Conservation (phyloP, 495 filamentous ascomycete species). For the Penicillium antarcticum region DNA sequence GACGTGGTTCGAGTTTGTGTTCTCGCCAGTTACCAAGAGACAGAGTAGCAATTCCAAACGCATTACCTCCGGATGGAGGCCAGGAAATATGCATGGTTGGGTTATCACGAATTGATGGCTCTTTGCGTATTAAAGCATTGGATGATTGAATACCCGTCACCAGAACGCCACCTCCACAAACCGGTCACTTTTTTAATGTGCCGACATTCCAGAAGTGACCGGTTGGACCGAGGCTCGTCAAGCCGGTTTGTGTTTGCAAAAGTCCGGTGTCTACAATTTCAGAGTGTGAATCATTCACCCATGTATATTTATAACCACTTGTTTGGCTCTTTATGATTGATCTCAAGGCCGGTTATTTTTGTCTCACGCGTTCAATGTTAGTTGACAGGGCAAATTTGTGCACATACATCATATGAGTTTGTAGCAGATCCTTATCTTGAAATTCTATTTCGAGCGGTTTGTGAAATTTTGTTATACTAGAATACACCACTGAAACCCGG, state of each 20-base stretch:
- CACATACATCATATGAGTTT: no score
- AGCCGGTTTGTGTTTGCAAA: no score
- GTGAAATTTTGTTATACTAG: no score
- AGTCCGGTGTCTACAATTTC: no score
- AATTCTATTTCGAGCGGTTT: no score
- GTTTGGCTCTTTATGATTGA: no score
- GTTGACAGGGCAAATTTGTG: no score
- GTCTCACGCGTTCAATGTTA: no score
- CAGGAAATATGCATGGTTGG: slow-evolving; percentile 12
- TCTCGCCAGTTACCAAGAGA: slow-evolving; percentile 30
- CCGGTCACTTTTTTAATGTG: slow-evolving; percentile 5
- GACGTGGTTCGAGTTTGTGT: slow-evolving; percentile 24
- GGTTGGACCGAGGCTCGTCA: background rate
- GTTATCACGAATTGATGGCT: background rate
- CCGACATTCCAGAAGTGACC: background rate
- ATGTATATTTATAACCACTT: no score
- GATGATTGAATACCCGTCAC: slow-evolving; percentile 18
- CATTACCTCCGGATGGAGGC: slow-evolving; percentile 13
- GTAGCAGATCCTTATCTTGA: no score
- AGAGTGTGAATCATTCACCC: no score
- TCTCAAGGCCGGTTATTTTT: no score
- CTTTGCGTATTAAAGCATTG: background rate
- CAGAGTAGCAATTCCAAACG: slow-evolving; percentile 29
- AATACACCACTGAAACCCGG: slow-evolving; percentile 17
- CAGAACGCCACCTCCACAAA: slow-evolving; percentile 6